Conservation (phyloP, 225 moss, liverwort and hornwort genomes). For the Lunularia cruciata region DNA sequence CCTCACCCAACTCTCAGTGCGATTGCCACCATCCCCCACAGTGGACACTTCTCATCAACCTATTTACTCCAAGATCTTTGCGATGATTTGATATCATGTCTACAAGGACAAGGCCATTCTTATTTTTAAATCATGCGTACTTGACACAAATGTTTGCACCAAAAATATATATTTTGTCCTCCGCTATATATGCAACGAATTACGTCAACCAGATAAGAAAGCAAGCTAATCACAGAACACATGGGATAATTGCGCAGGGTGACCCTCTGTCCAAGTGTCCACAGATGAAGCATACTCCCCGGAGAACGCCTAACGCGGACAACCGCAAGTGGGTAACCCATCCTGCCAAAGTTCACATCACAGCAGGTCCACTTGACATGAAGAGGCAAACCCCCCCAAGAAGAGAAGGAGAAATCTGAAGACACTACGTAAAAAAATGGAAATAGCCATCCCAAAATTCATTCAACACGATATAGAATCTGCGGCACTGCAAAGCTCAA, state of each 20-base stretch:
- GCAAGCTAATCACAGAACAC: neutral
- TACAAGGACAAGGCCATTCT: neutral
- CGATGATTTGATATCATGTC: neutral
- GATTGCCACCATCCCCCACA: too few relatives aligned
- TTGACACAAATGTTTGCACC: too few relatives aligned
- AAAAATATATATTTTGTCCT: too few relatives aligned
- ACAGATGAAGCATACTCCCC: slow-evolving; percentile 3
- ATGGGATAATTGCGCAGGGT: neutral
- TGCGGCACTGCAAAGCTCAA: neutral
- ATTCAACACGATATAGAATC: neutral
- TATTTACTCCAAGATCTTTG: neutral
- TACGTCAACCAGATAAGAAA: neutral
- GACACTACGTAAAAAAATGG: neutral
- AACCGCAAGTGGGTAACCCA: slow-evolving; percentile 3
- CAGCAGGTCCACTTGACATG: slow-evolving; percentile 1
- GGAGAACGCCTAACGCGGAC: slow-evolving; percentile 9
- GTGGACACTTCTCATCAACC: too few relatives aligned
- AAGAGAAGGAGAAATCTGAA: too few relatives aligned
- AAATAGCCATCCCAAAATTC: neutral
- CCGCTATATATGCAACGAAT: neutral
- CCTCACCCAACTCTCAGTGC: too few relatives aligned
- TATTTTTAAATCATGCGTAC: too few relatives aligned
- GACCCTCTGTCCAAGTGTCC: neutral
- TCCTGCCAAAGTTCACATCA: neutral
- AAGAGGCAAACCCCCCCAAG: neutral